Percentiles rank a stretch among this genome's conserved stretches.
phyloP scores from a whole-genome alignment of 148 eudicot species.

The Drosera capensis region DNA sequence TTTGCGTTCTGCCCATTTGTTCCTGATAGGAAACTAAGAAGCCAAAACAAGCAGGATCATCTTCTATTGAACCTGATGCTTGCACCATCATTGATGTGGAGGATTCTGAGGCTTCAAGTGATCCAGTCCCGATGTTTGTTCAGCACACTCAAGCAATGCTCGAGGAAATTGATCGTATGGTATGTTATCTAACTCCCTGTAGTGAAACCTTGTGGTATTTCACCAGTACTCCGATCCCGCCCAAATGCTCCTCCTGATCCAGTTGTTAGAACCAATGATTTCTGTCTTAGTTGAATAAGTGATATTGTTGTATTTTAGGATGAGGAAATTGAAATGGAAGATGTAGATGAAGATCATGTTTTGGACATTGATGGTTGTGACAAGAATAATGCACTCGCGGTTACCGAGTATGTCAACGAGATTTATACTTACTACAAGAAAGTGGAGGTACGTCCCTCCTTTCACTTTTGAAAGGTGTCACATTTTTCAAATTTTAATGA shows the following conservation, averaged over 20 bases:
- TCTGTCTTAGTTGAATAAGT: no score
- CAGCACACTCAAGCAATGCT: constrained; percentile 64
- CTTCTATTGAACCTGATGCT: constrained; percentile 18
- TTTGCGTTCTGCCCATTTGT: constrained; percentile 4
- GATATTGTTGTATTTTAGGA: no score
- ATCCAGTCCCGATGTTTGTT: constrained; percentile 54
- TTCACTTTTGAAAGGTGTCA: no score
- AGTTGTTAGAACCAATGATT: no score
- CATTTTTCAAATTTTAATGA: no score
- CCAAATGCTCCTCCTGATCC: no score
- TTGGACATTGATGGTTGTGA: not conserved
- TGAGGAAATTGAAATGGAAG: no score
- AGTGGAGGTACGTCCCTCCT: not conserved
- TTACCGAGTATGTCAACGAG: not conserved
- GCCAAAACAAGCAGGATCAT: constrained; percentile 10
- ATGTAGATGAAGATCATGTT: not conserved
- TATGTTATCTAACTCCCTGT: no score
- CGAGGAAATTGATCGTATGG: constrained; percentile 60
- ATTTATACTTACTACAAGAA: not conserved
- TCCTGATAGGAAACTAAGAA: constrained; percentile 24
- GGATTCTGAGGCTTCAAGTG: constrained; percentile 16
- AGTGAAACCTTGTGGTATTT: no score
- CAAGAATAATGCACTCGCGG: not conserved
- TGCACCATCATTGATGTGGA: constrained; percentile 33
- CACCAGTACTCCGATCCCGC: no score